These are phyloP conservation scores for Solanum bulbocastanum DNA, from an alignment of 257 asterid genomes.

Conservation along the genomic window DNA sequence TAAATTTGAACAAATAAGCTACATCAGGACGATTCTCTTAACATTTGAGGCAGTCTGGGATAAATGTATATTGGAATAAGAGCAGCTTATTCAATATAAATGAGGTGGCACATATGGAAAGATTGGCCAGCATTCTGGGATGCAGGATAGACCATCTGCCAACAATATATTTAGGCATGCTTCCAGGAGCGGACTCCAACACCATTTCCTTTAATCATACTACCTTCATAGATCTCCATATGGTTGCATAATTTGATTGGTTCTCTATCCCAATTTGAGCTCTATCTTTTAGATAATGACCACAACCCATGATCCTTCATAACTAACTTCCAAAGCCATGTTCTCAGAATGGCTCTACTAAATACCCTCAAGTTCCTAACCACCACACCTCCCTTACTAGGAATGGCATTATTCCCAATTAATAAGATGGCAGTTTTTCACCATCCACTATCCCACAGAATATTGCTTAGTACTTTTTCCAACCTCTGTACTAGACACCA, in stretches of 20 bases:
- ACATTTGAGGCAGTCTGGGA: too few relatives aligned
- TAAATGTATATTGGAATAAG: too few relatives aligned
- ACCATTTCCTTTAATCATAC: background rate
- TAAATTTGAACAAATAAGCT: too few relatives aligned
- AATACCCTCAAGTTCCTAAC: background rate
- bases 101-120: too few relatives aligned
- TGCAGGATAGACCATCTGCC: too few relatives aligned
- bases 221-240: background rate
- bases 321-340: background rate
- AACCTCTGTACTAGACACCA: background rate
- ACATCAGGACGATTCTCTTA: too few relatives aligned
- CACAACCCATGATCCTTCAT: background rate
- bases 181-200: background rate
- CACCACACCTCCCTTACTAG: background rate
- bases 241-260: background rate
- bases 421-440: background rate
- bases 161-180: background rate
- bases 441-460: background rate
- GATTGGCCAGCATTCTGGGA: too few relatives aligned
- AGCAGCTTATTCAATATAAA: too few relatives aligned
- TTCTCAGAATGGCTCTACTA: background rate
- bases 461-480: background rate
- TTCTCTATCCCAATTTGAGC: background rate
- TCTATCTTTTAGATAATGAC: background rate
- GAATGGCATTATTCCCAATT: background rate